Evolutionary conservation across 768 basidiomycete species (phyloP).

Genomic region (Boletus tomentosulus): DNA sequence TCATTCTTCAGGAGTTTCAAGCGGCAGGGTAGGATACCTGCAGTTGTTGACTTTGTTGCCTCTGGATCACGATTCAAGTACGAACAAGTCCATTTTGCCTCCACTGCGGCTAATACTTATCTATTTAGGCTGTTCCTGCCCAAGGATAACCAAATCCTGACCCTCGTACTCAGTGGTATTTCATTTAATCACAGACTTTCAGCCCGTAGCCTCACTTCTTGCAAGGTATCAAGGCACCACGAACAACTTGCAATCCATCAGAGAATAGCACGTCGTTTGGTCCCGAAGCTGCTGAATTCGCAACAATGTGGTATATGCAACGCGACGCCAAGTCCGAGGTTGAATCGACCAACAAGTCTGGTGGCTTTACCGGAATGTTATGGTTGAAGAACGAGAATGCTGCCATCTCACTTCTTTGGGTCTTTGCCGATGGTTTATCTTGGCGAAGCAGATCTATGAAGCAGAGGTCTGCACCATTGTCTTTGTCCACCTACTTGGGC

Average conservation of each 20-base stretch:
- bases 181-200: neutral
- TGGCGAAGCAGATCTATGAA: conserved; percentile 75
- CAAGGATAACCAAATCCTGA: conserved; percentile 90
- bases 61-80: conserved; percentile 96
- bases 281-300: conserved; percentile 74
- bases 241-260: conserved; percentile 69
- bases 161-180: conserved; percentile 82
- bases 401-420: conserved; percentile 76
- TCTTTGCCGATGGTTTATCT: conserved; percentile 77
- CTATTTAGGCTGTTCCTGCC: conserved; percentile 67
- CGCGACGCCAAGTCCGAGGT: conserved; percentile 93
- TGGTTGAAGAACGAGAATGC: conserved; percentile 84
- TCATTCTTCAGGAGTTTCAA: conserved; percentile 92
- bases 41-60: conserved; percentile 89
- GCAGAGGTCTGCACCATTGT: conserved; percentile 61
- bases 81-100: conserved; percentile 12
- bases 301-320: conserved; percentile 82
- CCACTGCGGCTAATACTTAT: neutral
- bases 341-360: conserved; percentile 87
- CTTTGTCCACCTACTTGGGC: neutral
- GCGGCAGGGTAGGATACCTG: conserved; percentile 76
- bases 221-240: conserved; percentile 84
- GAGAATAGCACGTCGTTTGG: conserved; percentile 93
- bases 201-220: conserved; percentile 5
- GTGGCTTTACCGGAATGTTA: conserved; percentile 90